Percentiles rank a stretch among this genome's conserved stretches.
These are phyloP conservation scores for Lactarius trivialis DNA, from an alignment of 768 basidiomycete species.

Conservation along the genomic window DNA sequence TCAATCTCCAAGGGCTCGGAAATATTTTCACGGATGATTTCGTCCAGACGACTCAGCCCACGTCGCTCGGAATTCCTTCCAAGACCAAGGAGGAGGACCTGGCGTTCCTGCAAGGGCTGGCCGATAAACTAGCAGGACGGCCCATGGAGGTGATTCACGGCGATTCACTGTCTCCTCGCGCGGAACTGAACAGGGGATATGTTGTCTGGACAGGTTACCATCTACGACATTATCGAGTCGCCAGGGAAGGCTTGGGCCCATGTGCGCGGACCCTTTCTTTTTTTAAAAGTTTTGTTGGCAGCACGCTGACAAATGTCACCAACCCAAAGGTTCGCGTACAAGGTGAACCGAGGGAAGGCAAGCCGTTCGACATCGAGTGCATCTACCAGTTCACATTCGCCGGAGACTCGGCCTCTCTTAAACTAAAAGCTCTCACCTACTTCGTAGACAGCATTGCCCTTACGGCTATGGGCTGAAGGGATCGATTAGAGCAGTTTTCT, in stretches of 20 bases:
- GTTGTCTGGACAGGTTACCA: background rate
- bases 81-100: constrained; percentile 9
- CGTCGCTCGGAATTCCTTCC: background rate
- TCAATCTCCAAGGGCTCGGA: background rate
- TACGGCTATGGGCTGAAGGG: background rate
- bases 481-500: no score
- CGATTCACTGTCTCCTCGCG: background rate
- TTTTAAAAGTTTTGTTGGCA: background rate
- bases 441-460: background rate
- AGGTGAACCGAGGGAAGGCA: background rate
- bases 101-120: background rate
- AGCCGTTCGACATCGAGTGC: constrained; percentile 4
- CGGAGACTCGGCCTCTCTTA: background rate
- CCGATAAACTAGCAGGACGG: constrained; percentile 1
- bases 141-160: background rate
- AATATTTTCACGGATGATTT: constrained; percentile 9
- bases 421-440: background rate
- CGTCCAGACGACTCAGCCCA: constrained; percentile 2
- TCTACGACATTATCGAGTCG: constrained; percentile 1
- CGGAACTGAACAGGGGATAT: background rate
- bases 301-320: background rate
- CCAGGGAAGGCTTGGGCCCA: constrained; percentile 1
- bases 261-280: background rate
- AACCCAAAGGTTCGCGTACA: background rate
- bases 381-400: constrained; percentile 7